Base-by-base conservation (phyloP, 2,329 filamentous ascomycete species). In the Pestalotiopsis fici region DNA sequence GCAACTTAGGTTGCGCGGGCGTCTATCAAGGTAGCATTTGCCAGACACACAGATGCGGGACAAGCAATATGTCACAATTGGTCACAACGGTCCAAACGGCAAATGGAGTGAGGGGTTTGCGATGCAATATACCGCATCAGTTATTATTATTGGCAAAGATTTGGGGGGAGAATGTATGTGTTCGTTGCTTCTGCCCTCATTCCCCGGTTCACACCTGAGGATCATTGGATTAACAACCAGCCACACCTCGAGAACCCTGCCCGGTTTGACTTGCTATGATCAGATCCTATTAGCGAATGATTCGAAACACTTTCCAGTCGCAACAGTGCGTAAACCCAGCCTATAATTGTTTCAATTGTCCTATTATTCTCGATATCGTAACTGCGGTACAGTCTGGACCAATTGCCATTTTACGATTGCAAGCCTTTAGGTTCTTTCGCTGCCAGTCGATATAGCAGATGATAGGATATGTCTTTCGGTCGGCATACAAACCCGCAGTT, bases 121-220 rank as follows among this genome's bases (percentile, higher is more conserved):
- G 67, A 65, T 50, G 66, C 67, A 71, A 71, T 72, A 74, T 67
- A 21, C 18, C 35, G 66, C 63, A 55, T 59, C 55, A 66, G 65
- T 71, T 74, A 74, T 73, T 70, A n/a, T n/a, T 35, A 35, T 35
- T 35, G 31, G 31, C 31, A 35, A 35, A 35, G 31, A 35, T 11
- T 35, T 35, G 31, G 31, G 31, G 71, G 71, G 71, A 69, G 57
- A 56, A 47, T 61, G 43, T 11, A 11, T n/a, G 31, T 11, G 31
- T 21, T 50, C 43, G 21, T 50, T 50, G 43, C 43, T 50, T 50
- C 43, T 50, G n/a, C 43, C 7, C 43, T n/a, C n/a, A 3, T 50
- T 70, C 64, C 69, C 68, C 54, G 67, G 70, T 62, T 72, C 43
- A 21, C 43, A 50, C 43, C 43, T 50, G 43, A 50, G 43, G 43